A percentile compares a stretch with the other conserved stretches of the same genome.
These are phyloP conservation scores for Yamadazyma diospyri DNA, from an alignment of 1,139 yeast genomes.

Conservation along the genomic window DNA sequence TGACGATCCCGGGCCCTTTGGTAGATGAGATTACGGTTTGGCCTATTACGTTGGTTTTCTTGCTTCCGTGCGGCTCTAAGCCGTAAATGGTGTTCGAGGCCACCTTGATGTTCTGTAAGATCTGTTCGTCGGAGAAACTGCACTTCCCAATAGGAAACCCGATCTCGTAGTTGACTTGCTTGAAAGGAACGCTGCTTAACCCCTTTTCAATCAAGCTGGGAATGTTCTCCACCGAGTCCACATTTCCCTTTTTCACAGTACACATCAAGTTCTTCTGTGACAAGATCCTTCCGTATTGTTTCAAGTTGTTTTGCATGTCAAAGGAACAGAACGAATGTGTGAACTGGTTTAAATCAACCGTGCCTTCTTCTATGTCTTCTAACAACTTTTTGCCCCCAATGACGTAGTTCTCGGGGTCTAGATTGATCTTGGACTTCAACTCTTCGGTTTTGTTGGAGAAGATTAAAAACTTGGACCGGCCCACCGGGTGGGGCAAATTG, in stretches of 20 bases:
- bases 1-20: conserved; percentile 76
- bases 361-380: conserved; percentile 57
- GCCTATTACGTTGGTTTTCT: conserved; percentile 70
- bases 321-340: conserved; percentile 86
- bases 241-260: conserved; percentile 80
- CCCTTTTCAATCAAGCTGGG: conserved; percentile 48
- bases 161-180: conserved; percentile 61
- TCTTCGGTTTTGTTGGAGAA: conserved; percentile 55
- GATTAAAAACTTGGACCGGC: conserved; percentile 61
- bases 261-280: conserved; percentile 96
- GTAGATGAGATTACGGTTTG: conserved; percentile 69
- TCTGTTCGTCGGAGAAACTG: conserved; percentile 72
- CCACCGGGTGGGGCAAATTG: conserved; percentile 71
- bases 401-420: conserved; percentile 17
- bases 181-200: conserved; percentile 68
- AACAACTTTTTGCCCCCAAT: conserved; percentile 74
- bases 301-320: conserved; percentile 62
- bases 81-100: conserved; percentile 63
- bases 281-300: conserved; percentile 66
- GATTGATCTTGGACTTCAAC: conserved; percentile 6
- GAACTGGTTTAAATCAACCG: conserved; percentile 49
- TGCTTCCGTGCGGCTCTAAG: conserved; percentile 55
- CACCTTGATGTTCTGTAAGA: conserved; percentile 67
- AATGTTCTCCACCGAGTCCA: conserved; percentile 56
- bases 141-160: conserved; percentile 76